Percentiles rank a stretch among this genome's conserved stretches.
Conservation (phyloP, 805 yeast genomes). For the Ogataea angusta region DNA sequence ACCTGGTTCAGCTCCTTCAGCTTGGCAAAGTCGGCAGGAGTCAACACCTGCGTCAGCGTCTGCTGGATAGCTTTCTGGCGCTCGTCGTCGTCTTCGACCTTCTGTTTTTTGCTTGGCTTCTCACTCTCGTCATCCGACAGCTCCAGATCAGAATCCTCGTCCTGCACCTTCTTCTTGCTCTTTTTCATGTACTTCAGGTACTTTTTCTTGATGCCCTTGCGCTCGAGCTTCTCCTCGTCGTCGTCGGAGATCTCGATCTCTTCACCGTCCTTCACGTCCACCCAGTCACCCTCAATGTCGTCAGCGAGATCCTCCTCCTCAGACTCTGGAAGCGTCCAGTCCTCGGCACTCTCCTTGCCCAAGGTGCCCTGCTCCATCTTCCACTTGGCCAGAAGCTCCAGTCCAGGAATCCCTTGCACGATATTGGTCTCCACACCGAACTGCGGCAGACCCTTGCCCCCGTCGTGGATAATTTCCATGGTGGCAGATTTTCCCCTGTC, state of each 20-base stretch:
- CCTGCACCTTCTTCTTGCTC: constrained; percentile 28
- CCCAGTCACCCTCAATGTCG: constrained; percentile 90
- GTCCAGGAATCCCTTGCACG: constrained; percentile 80
- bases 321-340: constrained; percentile 62
- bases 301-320: constrained; percentile 47
- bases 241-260: constrained; percentile 55
- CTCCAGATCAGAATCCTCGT: constrained; percentile 49
- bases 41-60: constrained; percentile 54
- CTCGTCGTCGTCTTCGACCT: constrained; percentile 29
- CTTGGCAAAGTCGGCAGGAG: constrained; percentile 98
- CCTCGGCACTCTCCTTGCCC: constrained; percentile 54
- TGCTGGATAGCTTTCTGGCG: constrained; percentile 55
- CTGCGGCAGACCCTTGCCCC: constrained; percentile 48
- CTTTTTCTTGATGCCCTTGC: constrained; percentile 34
- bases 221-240: constrained; percentile 33
- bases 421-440: constrained; percentile 71
- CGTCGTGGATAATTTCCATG: constrained; percentile 66
- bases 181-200: constrained; percentile 34
- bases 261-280: constrained; percentile 76
- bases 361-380: constrained; percentile 54
- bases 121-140: constrained; percentile 40
- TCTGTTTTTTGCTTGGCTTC: constrained; percentile 32
- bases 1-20: constrained; percentile 80
- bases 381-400: constrained; percentile 89
- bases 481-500: constrained; percentile 94